phyloP scores from a whole-genome alignment of 2,329 filamentous ascomycete species.

The Cryphonectria naterciae region DNA sequence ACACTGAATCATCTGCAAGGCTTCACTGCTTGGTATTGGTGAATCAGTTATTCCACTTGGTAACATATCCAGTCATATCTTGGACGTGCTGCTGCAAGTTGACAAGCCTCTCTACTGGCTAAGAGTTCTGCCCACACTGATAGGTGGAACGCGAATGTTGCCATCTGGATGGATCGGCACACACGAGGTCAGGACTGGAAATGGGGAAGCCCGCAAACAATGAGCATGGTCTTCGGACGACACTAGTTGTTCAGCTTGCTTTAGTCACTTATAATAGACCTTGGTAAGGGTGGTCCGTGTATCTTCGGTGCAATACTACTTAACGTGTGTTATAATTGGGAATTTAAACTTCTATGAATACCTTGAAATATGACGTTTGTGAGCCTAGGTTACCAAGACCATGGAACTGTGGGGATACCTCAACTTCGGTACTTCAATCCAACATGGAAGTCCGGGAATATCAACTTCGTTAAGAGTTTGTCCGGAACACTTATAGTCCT shows the following conservation, averaged over 20 bases:
- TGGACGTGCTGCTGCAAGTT: no score
- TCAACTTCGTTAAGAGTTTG: background rate
- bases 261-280: background rate
- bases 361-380: background rate
- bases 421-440: background rate
- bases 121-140: no score
- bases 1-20: no score
- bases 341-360: background rate
- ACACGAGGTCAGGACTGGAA: no score
- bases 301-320: background rate
- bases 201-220: background rate
- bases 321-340: background rate
- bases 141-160: no score
- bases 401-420: background rate
- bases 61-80: no score
- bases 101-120: no score
- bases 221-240: background rate
- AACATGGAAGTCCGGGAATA: background rate
- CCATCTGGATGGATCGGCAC: no score
- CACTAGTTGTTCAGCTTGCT: no score
- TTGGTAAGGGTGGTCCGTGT: background rate
- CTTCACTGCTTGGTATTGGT: no score
- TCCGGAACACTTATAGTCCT: background rate
- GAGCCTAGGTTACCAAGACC: background rate
- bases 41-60: no score